Percentiles rank a stretch among this genome's conserved stretches.
Conservation (phyloP, 495 filamentous ascomycete species). For the Aspergillus saccharolyticus region DNA sequence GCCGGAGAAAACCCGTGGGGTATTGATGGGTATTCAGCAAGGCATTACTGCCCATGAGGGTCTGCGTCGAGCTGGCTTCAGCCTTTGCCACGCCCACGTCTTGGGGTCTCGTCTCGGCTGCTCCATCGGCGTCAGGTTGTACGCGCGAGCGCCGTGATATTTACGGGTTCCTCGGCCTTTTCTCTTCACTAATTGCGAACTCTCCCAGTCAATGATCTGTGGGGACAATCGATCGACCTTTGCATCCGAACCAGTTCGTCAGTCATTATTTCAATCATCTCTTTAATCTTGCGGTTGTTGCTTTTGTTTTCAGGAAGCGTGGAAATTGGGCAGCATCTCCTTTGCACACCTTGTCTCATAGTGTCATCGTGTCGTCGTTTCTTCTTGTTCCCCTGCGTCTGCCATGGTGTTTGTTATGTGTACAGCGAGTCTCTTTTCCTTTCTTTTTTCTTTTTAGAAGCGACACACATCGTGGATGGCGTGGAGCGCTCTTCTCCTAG, state of each 20-base stretch:
- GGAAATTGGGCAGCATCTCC: conserved; percentile 16
- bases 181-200: background rate
- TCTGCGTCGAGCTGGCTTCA: conserved; percentile 16
- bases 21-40: conserved; percentile 11
- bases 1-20: conserved; percentile 8
- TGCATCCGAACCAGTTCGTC: conserved; percentile 13
- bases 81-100: conserved; percentile 17
- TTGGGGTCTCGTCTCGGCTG: conserved; percentile 16
- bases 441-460: conserved; percentile 5
- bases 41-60: conserved; percentile 1
- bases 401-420: conserved; percentile 8
- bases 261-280: conserved; percentile 10
- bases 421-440: conserved; percentile 7
- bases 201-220: background rate
- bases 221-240: conserved; percentile 4
- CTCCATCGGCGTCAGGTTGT: conserved; percentile 7
- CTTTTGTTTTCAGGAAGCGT: conserved; percentile 21
- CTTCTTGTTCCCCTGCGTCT: conserved; percentile 11
- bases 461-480: background rate
- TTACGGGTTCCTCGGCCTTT: conserved; percentile 8
- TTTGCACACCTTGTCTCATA: conserved; percentile 15
- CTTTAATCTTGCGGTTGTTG: background rate
- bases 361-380: conserved; percentile 14
- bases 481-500: background rate
- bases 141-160: conserved; percentile 1